Evolutionary conservation across 2,329 filamentous ascomycete genomes (phyloP).

Genomic region (Rutstroemia sp.): DNA sequence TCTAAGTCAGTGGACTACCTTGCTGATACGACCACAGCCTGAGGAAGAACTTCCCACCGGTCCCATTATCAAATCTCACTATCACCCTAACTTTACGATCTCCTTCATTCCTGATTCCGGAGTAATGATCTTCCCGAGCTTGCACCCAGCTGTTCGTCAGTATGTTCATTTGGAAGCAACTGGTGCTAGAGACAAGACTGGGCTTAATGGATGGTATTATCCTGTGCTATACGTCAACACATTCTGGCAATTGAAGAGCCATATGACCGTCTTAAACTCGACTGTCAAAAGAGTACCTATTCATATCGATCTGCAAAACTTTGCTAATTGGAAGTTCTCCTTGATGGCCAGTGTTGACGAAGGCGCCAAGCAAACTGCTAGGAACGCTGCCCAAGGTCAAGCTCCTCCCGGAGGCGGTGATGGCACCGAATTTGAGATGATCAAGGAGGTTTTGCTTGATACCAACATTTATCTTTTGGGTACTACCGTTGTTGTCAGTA

Average conservation of each 20-base stretch:
- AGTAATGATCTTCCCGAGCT: conserved; percentile 53
- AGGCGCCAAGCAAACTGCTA: conserved; percentile 75
- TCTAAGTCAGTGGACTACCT: conserved; percentile 23
- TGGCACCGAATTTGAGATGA: conserved; percentile 89
- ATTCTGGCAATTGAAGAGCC: conserved; percentile 89
- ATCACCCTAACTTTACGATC: conserved; percentile 90
- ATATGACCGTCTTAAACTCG: conserved; percentile 88
- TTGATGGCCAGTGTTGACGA: conserved; percentile 79
- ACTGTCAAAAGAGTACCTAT: conserved; percentile 78
- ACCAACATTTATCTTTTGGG: conserved; percentile 87
- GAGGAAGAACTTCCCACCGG: conserved; percentile 46
- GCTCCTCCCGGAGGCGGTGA: conserved; percentile 66
- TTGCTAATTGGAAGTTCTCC: conserved; percentile 85
- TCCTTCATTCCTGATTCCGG: conserved; percentile 79
- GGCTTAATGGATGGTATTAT: conserved; percentile 89
- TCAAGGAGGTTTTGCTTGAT: conserved; percentile 92
- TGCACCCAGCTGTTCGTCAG: conserved; percentile 68
- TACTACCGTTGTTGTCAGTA: conserved; percentile 74
- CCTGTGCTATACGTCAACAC: conserved; percentile 89
- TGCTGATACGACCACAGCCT: conserved; percentile 39
- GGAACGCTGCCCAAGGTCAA: conserved; percentile 58
- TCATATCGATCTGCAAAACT: conserved; percentile 74
- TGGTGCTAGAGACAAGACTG: conserved; percentile 73
- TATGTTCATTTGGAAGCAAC: conserved; percentile 74
- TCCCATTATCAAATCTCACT: conserved; percentile 75